These are phyloP conservation scores for Lachnellula arida DNA, from an alignment of 2,329 filamentous ascomycete genomes.

Conservation along the genomic window DNA sequence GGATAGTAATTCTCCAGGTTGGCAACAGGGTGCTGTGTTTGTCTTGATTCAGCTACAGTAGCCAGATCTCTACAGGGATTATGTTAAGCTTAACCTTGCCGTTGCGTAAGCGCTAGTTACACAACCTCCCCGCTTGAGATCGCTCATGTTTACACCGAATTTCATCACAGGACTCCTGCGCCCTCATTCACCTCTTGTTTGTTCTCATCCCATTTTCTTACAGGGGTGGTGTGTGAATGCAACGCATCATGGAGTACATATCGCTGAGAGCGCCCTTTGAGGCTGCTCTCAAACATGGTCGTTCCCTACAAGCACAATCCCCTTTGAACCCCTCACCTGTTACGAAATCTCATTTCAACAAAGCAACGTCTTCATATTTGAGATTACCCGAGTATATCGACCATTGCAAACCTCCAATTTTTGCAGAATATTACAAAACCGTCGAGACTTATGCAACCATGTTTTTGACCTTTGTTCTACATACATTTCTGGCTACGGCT, in stretches of 20 bases:
- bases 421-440: background rate
- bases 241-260: background rate
- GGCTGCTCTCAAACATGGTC: background rate
- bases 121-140: background rate
- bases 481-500: background rate
- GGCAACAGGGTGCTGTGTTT: no score
- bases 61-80: no score
- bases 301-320: background rate
- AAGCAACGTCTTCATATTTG: background rate
- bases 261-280: background rate
- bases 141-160: background rate
- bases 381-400: background rate
- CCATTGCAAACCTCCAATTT: background rate
- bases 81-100: no score
- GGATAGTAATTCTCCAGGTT: no score
- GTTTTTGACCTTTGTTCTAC: background rate
- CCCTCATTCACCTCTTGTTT: background rate
- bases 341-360: background rate
- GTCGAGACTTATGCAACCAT: background rate
- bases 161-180: background rate
- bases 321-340: background rate
- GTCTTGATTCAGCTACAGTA: no score
- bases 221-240: no score
- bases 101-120: no score
- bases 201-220: background rate